Conservation (phyloP, 345 rosid genomes). For the Linum trigynum region DNA sequence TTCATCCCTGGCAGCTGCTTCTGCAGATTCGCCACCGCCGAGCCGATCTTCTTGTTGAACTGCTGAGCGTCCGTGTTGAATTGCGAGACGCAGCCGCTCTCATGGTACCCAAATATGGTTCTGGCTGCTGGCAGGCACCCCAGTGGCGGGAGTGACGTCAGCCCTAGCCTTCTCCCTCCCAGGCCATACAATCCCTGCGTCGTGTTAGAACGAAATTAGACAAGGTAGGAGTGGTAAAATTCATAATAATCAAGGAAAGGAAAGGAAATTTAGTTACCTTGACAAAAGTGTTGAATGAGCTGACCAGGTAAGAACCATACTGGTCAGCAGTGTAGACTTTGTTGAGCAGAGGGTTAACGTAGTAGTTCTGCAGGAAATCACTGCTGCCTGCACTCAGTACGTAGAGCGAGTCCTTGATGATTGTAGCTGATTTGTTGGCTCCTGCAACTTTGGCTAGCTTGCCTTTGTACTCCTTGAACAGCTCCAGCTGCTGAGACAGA, state of each 20-base stretch:
- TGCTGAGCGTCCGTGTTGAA: conserved; percentile 63
- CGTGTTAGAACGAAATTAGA: background rate
- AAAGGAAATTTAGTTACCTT: conserved; percentile 28
- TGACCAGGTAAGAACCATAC: conserved; percentile 52
- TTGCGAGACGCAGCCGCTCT: conserved; percentile 52
- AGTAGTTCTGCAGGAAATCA: conserved; percentile 84
- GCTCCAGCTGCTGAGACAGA: conserved; percentile 56
- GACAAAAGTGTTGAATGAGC: conserved; percentile 43
- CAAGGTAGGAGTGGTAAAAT: background rate
- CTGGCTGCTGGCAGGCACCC: conserved; percentile 85
- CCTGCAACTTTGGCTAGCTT: conserved; percentile 64
- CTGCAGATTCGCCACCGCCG: conserved; percentile 48
- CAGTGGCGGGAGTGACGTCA: conserved; percentile 79
- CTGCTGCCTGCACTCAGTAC: conserved; percentile 74
- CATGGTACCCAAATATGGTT: conserved; percentile 56
- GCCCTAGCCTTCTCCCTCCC: conserved; percentile 86
- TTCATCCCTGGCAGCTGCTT: conserved; percentile 64
- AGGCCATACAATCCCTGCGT: conserved; percentile 44
- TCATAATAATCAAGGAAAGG: no score
- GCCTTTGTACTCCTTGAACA: conserved; percentile 67
- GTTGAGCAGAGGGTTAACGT: conserved; percentile 63
- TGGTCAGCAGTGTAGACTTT: conserved; percentile 51
- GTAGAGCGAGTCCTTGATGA: conserved; percentile 53
- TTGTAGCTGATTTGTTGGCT: conserved; percentile 40
- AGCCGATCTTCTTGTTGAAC: conserved; percentile 62